These are phyloP conservation scores for Penicillium goetzii DNA, from an alignment of 495 filamentous ascomycete species.

Conservation along the genomic window DNA sequence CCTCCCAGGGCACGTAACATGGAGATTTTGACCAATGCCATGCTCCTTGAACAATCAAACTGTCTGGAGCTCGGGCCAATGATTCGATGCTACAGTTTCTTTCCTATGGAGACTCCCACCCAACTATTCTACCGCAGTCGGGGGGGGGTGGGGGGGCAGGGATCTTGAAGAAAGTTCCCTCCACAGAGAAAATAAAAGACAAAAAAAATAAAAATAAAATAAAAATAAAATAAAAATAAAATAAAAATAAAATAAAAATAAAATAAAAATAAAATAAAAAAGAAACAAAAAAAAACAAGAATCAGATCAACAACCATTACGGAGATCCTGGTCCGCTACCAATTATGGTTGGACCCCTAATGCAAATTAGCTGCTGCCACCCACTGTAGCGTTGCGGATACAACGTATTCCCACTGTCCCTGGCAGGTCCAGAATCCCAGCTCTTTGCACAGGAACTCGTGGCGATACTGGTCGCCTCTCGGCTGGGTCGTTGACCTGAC, in stretches of 20 bases:
- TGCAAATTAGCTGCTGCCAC: slow-evolving; percentile 35
- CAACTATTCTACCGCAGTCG: slow-evolving; percentile 10
- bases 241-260: slow-evolving; percentile 6
- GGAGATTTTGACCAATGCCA: slow-evolving; percentile 37
- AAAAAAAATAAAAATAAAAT: slow-evolving; percentile 17
- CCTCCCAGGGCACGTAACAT: slow-evolving; percentile 40
- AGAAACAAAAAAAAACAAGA: slow-evolving; percentile 9
- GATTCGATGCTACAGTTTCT: slow-evolving; percentile 37
- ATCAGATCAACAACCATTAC: slow-evolving; percentile 11
- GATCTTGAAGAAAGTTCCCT: slow-evolving; percentile 10
- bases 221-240: slow-evolving; percentile 14
- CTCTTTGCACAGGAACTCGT: slow-evolving; percentile 40
- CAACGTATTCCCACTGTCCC: slow-evolving; percentile 36
- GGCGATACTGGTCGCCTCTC: slow-evolving; percentile 29
- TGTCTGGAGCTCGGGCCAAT: slow-evolving; percentile 27
- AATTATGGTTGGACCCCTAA: slow-evolving; percentile 37
- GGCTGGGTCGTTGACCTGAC: slow-evolving; percentile 14
- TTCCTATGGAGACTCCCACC: slow-evolving; percentile 24
- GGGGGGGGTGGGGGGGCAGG: slow-evolving; percentile 22
- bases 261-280: slow-evolving; percentile 12
- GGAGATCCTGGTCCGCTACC: slow-evolving; percentile 14
- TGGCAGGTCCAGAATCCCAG: slow-evolving; percentile 37
- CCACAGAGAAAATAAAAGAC: slow-evolving; percentile 7
- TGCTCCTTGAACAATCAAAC: slow-evolving; percentile 39
- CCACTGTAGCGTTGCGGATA: slow-evolving; percentile 34